Evolutionary conservation across 2,329 filamentous ascomycete species (phyloP).

Genomic region (Botrytis medusae): DNA sequence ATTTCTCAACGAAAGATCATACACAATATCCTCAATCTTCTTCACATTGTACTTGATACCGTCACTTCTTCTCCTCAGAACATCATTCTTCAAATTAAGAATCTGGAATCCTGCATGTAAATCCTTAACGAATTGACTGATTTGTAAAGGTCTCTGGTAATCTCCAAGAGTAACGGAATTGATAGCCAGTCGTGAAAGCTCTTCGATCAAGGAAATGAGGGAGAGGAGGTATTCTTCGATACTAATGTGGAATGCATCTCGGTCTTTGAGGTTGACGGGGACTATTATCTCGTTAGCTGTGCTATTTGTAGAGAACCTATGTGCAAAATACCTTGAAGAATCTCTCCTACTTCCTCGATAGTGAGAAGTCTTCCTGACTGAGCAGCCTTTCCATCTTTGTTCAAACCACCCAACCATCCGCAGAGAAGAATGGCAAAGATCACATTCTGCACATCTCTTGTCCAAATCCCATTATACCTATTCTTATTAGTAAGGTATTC

Average conservation of each 20-base stretch:
- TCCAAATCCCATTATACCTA: slow-evolving; percentile 83
- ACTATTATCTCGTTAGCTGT: slow-evolving; percentile 51
- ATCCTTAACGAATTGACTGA: slow-evolving; percentile 91
- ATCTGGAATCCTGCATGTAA: slow-evolving; percentile 95
- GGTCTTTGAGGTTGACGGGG: slow-evolving; percentile 85
- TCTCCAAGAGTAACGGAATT: slow-evolving; percentile 94
- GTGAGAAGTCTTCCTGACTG: slow-evolving; percentile 71
- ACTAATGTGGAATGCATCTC: slow-evolving; percentile 89
- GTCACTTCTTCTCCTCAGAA: slow-evolving; percentile 81
- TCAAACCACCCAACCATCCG: slow-evolving; percentile 78
- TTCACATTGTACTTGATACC: slow-evolving; percentile 97
- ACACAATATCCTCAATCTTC: slow-evolving; percentile 97
- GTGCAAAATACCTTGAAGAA: slow-evolving; percentile 58
- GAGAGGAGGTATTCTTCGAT: slow-evolving; percentile 96
- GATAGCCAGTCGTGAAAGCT: slow-evolving; percentile 85
- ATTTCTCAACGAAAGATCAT: slow-evolving; percentile 86
- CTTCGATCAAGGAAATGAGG: slow-evolving; percentile 83
- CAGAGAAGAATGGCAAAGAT: slow-evolving; percentile 56
- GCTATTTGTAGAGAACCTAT: neutral
- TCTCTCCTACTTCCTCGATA: slow-evolving; percentile 80
- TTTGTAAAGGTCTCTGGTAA: slow-evolving; percentile 79
- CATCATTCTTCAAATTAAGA: slow-evolving; percentile 95
- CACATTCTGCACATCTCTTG: slow-evolving; percentile 78
- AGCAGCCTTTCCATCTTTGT: slow-evolving; percentile 50
- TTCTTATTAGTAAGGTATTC: slow-evolving; percentile 20